Base-by-base conservation (phyloP, 2,329 filamentous ascomycete species). In the Chaetomium globosum region DNA sequence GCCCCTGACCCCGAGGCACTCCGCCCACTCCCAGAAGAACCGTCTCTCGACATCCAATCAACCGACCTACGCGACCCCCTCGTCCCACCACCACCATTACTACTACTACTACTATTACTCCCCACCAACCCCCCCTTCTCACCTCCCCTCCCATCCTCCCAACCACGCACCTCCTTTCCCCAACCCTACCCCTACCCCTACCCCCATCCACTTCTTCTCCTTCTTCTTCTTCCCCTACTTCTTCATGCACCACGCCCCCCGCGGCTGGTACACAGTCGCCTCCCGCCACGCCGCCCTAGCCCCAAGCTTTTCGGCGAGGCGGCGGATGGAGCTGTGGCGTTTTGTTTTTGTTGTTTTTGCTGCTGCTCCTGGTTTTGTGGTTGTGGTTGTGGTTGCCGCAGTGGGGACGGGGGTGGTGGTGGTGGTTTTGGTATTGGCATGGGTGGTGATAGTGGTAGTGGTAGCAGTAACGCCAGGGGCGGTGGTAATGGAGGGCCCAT, bases 241-340 rank as follows among this genome's bases (percentile, higher is more conserved):
- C 12, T n/a, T 65, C 62, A 12, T 33, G 36, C 3, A 65, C 48
- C 10, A 39, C 6, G 4, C 21, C 36, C 43, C 53, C 3, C 61
- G 51, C 49, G 53, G 58, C 19, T 62, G 59, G 39, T 65, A 61
- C 8, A 67, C 56, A 1, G 51, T 56, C 43, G 31, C 60, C 56
- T 63, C 60, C 10, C 64, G 23, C 9, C 64, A 28, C 9, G 43
- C 64, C 10, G 59, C 64, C 13, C 60, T 63, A 1, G 49, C 49
- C 19, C 59, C 64, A 3, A 66, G 31, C 26, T 33, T 63, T 3
- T 56, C 55, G 23, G 55, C 56, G 1, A 65, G 51, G 4, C 43
- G 28, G 13, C 55, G 26, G 56, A 66, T 66, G 19, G 64, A 63
- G 56, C 51, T 63, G 19, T 59, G 60, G 9, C 56, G 5, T 56